A percentile compares a stretch with the other conserved stretches of the same genome.
These are phyloP conservation scores for Lecanicillium sp. DNA, from an alignment of 2,329 filamentous ascomycete species.

Conservation along the genomic window DNA sequence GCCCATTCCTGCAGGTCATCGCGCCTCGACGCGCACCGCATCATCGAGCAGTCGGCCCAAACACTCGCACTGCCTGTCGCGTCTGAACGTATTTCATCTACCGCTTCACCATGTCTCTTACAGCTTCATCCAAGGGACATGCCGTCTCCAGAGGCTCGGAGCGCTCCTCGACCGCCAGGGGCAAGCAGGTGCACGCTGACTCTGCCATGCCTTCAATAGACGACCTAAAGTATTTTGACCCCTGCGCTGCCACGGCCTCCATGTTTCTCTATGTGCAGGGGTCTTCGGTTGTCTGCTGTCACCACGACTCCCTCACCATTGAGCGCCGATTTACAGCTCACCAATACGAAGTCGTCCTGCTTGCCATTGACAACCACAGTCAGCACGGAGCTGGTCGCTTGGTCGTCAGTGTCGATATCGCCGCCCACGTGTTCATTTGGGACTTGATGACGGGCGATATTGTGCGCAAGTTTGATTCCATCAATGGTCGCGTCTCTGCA, in stretches of 20 bases:
- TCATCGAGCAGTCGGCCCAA: no score
- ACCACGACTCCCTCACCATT: constrained; percentile 87
- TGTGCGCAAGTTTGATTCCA: constrained; percentile 85
- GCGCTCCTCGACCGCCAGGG: constrained; percentile 44
- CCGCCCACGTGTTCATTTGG: constrained; percentile 93
- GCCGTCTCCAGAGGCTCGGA: constrained; percentile 54
- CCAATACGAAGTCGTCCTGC: constrained; percentile 72
- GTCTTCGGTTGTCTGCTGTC: constrained; percentile 74
- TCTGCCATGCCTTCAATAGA: constrained; percentile 43
- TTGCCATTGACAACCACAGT: constrained; percentile 87
- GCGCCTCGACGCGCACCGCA: constrained; percentile 17
- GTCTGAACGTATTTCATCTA: constrained; percentile 23
- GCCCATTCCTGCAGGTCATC: constrained; percentile 20
- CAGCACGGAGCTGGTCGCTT: constrained; percentile 77
- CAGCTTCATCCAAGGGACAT: constrained; percentile 52
- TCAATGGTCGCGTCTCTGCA: constrained; percentile 77
- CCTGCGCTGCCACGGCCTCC: constrained; percentile 84
- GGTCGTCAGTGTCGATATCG: constrained; percentile 87
- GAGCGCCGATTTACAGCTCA: constrained; percentile 83
- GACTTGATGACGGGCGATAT: constrained; percentile 89
- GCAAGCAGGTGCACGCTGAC: constrained; percentile 39
- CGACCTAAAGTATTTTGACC: constrained; percentile 61
- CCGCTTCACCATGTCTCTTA: constrained; percentile 50
- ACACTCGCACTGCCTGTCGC: background rate
- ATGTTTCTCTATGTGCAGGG: constrained; percentile 87